Conservation (phyloP, 495 filamentous ascomycete species). For the Aspergillus diversus region DNA sequence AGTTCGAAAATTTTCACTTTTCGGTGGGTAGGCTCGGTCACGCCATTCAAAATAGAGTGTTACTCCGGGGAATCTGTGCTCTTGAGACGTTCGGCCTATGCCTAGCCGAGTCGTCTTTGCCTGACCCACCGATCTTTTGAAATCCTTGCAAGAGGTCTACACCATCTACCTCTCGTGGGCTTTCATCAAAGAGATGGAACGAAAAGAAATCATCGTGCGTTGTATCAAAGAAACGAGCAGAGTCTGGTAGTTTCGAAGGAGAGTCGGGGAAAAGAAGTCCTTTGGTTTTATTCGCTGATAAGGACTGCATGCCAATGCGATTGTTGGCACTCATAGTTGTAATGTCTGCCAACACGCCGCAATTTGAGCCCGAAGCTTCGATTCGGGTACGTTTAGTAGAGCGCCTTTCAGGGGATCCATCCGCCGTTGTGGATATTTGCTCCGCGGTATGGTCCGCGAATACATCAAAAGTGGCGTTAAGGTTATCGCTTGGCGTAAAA, state of each 20-base stretch:
- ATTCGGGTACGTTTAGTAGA: constrained; percentile 65
- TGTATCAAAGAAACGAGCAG: constrained; percentile 58
- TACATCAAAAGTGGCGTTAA: constrained; percentile 66
- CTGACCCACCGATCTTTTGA: constrained; percentile 75
- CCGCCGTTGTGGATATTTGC: constrained; percentile 54
- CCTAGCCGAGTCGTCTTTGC: constrained; percentile 36
- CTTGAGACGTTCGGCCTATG: constrained; percentile 37
- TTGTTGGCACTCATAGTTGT: constrained; percentile 57
- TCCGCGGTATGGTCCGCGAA: constrained; percentile 65
- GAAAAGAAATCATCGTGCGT: constrained; percentile 66
- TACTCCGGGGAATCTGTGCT: constrained; percentile 45
- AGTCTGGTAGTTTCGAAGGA: constrained; percentile 51
- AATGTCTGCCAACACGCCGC: constrained; percentile 67
- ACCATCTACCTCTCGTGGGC: constrained; percentile 64
- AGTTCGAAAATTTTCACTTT: background rate
- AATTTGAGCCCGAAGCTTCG: constrained; percentile 50
- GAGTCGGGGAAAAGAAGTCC: constrained; percentile 53
- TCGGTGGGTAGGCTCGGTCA: background rate
- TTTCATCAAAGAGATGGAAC: constrained; percentile 62
- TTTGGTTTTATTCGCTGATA: constrained; percentile 38
- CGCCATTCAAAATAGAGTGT: constrained; percentile 44
- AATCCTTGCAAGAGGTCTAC: constrained; percentile 89
- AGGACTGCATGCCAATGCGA: constrained; percentile 42
- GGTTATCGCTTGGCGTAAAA: constrained; percentile 51
- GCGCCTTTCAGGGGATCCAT: constrained; percentile 77